Base-by-base conservation (phyloP, 2,329 filamentous ascomycete genomes). In the Leptodontidium sp. region DNA sequence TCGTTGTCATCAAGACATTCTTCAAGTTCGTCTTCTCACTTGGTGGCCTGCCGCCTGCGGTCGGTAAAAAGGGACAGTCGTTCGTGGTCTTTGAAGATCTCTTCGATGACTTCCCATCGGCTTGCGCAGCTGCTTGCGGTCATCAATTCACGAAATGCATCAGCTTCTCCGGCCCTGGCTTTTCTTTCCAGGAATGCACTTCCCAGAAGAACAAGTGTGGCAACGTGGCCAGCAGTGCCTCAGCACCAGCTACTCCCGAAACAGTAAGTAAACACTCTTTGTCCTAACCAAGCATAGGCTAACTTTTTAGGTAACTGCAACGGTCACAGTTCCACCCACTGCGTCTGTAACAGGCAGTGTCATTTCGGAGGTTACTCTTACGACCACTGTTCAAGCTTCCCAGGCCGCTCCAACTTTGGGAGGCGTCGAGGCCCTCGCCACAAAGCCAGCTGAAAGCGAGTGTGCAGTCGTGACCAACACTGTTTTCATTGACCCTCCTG, bases 1-100 rank as follows among this genome's bases (percentile, higher is more conserved):
- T 74, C n/a, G 70, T 71, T 21, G 68, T 74, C 47, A 68, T 75
- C 53, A 68, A 74, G 38, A 72, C 74, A 9, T 75, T 75, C 68
- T 75, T 75, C 69, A 67, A 71, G 35, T 75, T 75, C 55, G 26
- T 43, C 14, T 45, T 70, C 24, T 72, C 68, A 26, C 69, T 74
- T 43, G 74, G 74, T 17, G 72, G 71, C 26, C 69, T 72, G 17
- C 69, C 68, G 35, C 74, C 74, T 11, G 68, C 73, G 5, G 73
- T 76, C 14, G 67, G 61, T 17, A 72, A 71, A 59, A 64, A 68
- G n/a, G 68, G 68, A 2, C 47, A 68, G 15, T 63, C 58, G 8
- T 76, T 74, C 66, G 52, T 61, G 11, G 71, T 74, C 43, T 58
- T 75, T 1, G 70, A 71, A 43, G 66, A 76, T 58, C 29, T 71